These are phyloP conservation scores for Aegle marmelos DNA, from an alignment of 345 rosid genomes.

Conservation along the genomic window DNA sequence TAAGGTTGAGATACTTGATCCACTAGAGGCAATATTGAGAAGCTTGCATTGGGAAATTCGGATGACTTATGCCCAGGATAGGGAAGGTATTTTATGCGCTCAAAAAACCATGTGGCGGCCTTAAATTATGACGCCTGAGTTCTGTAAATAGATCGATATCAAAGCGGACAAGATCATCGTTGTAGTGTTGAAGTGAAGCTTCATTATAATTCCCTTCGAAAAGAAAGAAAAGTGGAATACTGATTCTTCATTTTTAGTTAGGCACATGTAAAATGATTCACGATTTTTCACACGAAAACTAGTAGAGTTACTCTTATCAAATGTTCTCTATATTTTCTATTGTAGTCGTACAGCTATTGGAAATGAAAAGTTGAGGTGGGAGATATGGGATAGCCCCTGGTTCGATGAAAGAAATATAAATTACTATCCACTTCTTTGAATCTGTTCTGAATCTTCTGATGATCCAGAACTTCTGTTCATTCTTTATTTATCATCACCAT, in stretches of 20 bases:
- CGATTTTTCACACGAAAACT: not conserved
- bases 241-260: conserved; percentile 5
- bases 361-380: not conserved
- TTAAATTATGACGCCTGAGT: conserved; percentile 18
- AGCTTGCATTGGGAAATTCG: conserved; percentile 93
- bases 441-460: not conserved
- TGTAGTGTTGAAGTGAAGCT: not conserved
- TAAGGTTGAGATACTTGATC: conserved; percentile 75
- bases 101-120: conserved; percentile 90
- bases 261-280: not conserved
- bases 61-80: conserved; percentile 74
- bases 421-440: not conserved
- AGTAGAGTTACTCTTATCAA: not conserved
- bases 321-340: not conserved
- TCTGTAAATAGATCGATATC: not conserved
- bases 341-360: not conserved
- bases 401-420: not conserved
- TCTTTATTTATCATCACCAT: no score
- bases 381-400: not conserved
- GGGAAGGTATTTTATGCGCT: conserved; percentile 81
- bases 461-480: no score
- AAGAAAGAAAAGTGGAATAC: not conserved
- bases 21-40: conserved; percentile 64
- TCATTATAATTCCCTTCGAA: not conserved
- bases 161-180: not conserved